A percentile compares a stretch with the other conserved stretches of the same genome.
phyloP scores from a whole-genome alignment of 495 filamentous ascomycete genomes.

The Hypoxylon subgilvum region DNA sequence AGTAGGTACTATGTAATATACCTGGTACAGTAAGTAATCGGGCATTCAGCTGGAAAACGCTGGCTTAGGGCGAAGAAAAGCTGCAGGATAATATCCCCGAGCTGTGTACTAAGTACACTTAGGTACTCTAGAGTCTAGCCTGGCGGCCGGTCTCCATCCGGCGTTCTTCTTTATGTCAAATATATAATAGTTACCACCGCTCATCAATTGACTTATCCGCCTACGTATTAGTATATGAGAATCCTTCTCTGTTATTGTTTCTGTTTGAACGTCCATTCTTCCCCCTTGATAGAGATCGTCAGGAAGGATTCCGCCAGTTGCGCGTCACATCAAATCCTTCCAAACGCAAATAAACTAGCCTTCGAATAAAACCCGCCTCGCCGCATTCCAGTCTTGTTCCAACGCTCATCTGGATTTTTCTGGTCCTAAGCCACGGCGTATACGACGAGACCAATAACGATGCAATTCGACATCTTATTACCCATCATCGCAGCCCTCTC shows the following conservation, averaged over 20 bases:
- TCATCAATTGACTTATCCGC: background rate
- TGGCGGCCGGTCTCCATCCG: slow-evolving; percentile 25
- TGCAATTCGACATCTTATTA: slow-evolving; percentile 37
- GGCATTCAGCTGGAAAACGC: slow-evolving; percentile 9
- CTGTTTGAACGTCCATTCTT: too few relatives aligned
- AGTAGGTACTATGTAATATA: background rate
- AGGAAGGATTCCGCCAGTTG: too few relatives aligned
- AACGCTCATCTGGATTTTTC: slow-evolving; percentile 6
- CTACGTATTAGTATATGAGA: background rate
- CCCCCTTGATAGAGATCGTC: too few relatives aligned
- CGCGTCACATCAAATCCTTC: too few relatives aligned
- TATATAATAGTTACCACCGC: slow-evolving; percentile 25
- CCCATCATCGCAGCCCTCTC: slow-evolving; percentile 20
- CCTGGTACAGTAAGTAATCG: slow-evolving; percentile 6
- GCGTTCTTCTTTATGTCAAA: background rate
- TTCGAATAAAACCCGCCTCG: too few relatives aligned
- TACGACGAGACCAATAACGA: slow-evolving; percentile 15
- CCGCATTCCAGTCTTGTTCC: slow-evolving; percentile 6
- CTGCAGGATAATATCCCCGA: slow-evolving; percentile 9
- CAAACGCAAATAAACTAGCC: too few relatives aligned
- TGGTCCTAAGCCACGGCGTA: slow-evolving; percentile 1
- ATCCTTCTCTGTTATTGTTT: background rate
- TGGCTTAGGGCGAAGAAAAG: slow-evolving; percentile 9
- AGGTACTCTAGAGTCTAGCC: slow-evolving; percentile 9
- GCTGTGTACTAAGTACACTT: too few relatives aligned